Percentiles rank a stretch among this genome's conserved stretches.
These are phyloP conservation scores for Russula brevipes DNA, from an alignment of 768 basidiomycete genomes.

Conservation along the genomic window DNA sequence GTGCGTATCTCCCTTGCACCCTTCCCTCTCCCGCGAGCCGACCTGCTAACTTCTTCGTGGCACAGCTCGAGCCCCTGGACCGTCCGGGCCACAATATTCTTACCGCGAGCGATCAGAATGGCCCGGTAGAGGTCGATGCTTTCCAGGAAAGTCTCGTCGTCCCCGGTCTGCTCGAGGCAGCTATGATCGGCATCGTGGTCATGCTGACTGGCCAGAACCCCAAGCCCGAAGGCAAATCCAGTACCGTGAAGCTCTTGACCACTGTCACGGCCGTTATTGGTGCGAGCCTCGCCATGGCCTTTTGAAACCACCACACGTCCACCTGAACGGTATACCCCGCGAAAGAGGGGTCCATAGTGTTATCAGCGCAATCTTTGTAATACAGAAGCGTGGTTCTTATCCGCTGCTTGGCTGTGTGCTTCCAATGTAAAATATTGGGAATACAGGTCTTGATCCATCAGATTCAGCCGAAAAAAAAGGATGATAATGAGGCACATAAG, in stretches of 20 bases:
- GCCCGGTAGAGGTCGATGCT: conserved; percentile 4
- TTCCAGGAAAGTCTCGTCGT: conserved; percentile 11
- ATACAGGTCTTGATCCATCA: neutral
- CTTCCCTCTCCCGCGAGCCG: neutral
- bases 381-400: neutral
- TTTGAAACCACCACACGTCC: too few species aligned
- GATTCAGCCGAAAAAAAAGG: neutral
- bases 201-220: conserved; percentile 24
- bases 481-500: neutral
- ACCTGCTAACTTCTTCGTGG: neutral
- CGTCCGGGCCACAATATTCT: neutral
- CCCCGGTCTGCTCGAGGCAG: conserved; percentile 10
- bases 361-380: neutral
- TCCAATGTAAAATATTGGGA: too few species aligned
- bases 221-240: neutral
- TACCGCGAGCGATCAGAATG: conserved; percentile 3
- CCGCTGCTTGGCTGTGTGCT: neutral
- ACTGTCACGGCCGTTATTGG: too few species aligned
- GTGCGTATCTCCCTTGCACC: neutral
- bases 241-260: too few species aligned
- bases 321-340: too few species aligned
- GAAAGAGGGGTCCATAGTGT: too few species aligned
- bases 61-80: neutral
- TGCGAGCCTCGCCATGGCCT: too few species aligned
- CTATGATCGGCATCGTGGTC: conserved; percentile 25